These are phyloP conservation scores for Aspergillus sp. DNA, from an alignment of 2,329 filamentous ascomycete species.

Conservation along the genomic window DNA sequence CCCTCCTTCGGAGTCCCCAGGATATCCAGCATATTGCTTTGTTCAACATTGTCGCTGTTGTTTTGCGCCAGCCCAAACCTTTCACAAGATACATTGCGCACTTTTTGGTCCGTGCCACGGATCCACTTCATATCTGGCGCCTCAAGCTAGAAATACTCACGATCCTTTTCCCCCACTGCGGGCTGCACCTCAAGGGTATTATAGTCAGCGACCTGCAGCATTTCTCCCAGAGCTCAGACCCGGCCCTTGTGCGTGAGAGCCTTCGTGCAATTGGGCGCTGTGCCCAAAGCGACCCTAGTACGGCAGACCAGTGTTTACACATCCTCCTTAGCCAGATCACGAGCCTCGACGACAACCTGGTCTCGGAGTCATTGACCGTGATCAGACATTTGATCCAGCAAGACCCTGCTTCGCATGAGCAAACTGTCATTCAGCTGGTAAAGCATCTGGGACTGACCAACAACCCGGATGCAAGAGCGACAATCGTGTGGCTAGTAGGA, in stretches of 20 bases:
- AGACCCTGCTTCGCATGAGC: conserved; percentile 74
- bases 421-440: conserved; percentile 83
- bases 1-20: conserved; percentile 76
- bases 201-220: conserved; percentile 92
- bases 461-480: conserved; percentile 84
- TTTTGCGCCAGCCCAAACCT: conserved; percentile 69
- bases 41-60: conserved; percentile 94
- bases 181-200: conserved; percentile 73
- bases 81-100: conserved; percentile 88
- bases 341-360: conserved; percentile 80
- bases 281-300: conserved; percentile 71
- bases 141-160: conserved; percentile 90
- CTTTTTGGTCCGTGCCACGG: conserved; percentile 80
- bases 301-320: conserved; percentile 75
- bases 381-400: conserved; percentile 95
- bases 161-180: conserved; percentile 82
- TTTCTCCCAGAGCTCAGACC: conserved; percentile 75
- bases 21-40: conserved; percentile 89
- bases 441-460: conserved; percentile 88
- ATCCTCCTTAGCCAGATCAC: conserved; percentile 85
- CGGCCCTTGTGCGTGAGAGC: conserved; percentile 78
- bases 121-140: conserved; percentile 79
- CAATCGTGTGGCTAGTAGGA: conserved; percentile 95
- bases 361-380: conserved; percentile 90
- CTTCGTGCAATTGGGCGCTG: conserved; percentile 92